Base-by-base conservation (phyloP, 2,329 filamentous ascomycete genomes). In the Shiraia bambusicola region DNA sequence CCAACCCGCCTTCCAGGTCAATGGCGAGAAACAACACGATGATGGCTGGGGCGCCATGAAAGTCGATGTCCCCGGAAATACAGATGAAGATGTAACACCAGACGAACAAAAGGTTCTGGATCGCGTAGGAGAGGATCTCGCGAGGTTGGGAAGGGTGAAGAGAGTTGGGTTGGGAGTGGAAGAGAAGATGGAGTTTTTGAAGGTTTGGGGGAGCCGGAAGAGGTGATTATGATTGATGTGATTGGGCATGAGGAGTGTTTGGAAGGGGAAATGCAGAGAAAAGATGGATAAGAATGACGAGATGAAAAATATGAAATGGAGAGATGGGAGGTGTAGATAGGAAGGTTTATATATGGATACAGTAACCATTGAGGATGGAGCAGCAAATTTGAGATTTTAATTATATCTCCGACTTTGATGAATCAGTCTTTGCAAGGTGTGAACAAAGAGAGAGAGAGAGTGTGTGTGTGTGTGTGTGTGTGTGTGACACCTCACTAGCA, bases 81-180 rank as follows among this genome's bases (percentile, higher is more conserved):
- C 24, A 12, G 50, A 45, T 8, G 43, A 13, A 1, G 49, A 51
- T 11, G 56, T 63, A 10, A 65, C 59, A 3, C 56, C 56, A 0
- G 62, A 66, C 6, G 88, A 95, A 65, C 80, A 82, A 61, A 77
- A 76, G 28, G 74, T 92, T 10, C 71, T 97, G 30, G 88, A 95
- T 59, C 79, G 80, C 26, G 81, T 98, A 12, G 88, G 82, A 1
- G 93, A 97, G 56, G 84, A 90, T 9, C 73, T 98, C 41, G 90
- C 93, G n/a, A 75, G 92, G 38, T 69, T 98, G 38, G 88, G 91
- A 2, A 76, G 93, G 47, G 91, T 93, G 28, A 95, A 94, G 75
- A 79, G 92, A 41, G 89, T 98, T 1, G 90, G 87, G 0, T 67
- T 98, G 52, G 90, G 88, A 0, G 76, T 95, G 40, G 75, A 78